Conservation (phyloP, 176 grass and related monocot genomes). For the Carex cristatella region DNA sequence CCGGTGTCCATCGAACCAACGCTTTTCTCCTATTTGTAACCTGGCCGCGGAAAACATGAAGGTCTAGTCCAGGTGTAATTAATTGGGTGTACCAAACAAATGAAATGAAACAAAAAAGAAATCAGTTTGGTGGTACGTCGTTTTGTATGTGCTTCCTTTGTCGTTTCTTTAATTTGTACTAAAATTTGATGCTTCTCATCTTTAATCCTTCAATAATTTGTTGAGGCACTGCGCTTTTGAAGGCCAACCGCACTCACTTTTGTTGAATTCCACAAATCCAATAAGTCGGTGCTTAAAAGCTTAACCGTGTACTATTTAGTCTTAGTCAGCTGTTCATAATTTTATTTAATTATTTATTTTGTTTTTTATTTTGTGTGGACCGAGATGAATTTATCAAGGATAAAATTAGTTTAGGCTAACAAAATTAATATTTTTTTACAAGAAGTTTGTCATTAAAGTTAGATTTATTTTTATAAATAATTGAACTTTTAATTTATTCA, state of each 20-base stretch:
- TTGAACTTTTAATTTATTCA: too few relatives aligned
- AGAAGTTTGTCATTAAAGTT: too few relatives aligned
- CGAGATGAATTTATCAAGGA: too few relatives aligned
- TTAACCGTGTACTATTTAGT: neutral
- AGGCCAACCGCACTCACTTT: neutral
- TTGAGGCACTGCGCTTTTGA: neutral
- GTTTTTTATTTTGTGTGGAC: neutral
- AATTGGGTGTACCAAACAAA: constrained; percentile 22
- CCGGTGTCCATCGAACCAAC: too few relatives aligned
- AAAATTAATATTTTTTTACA: too few relatives aligned
- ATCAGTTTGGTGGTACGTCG: constrained; percentile 6
- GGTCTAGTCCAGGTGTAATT: neutral
- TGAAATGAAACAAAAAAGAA: constrained; percentile 2
- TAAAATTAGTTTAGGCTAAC: too few relatives aligned
- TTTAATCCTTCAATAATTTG: constrained; percentile 20
- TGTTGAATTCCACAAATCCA: neutral
- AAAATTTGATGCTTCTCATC: neutral
- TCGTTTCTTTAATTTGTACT: neutral
- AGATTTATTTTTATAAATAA: too few relatives aligned
- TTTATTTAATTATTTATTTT: neutral
- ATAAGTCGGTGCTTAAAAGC: constrained; percentile 5
- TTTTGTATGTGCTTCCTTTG: neutral
- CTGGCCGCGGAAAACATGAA: neutral
- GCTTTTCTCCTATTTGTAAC: neutral
- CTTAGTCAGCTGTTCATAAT: neutral